Base-by-base conservation (phyloP, 192 early-diverging fungal species). In the Phlyctochytrium bullatum region DNA sequence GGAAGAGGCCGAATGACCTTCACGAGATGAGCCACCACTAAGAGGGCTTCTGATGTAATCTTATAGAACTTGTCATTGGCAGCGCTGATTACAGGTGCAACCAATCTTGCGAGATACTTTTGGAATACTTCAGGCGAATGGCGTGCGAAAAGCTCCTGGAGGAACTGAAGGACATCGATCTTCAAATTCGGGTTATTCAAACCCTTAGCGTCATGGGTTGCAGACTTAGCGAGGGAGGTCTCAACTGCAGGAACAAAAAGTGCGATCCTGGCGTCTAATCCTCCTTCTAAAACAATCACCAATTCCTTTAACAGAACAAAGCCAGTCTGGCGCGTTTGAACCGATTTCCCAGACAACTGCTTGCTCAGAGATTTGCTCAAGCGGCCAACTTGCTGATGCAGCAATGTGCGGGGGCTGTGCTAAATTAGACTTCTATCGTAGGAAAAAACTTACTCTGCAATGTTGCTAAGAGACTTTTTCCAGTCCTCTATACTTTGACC, bases 21-120 rank as follows among this genome's bases (percentile, higher is more conserved):
- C 58, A 94, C 82, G 10, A 94, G 70, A 61, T 89, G 87, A 61
- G 87, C 83, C 34, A 84, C 81, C 6, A 88, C 87, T 17, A 85
- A 59, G 14, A 95, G 78, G 0, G 91, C 88, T 54, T 93, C 92
- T 1, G 89, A 83, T 0, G 83, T 85, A 51, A 94, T 90, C 70
- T 92, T 95, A 80, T 93, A 94, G 69, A 91, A 95, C 52, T 87
- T 90, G 72, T 94, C 93, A 36, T 81, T 72, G 24, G 89, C 81
- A 0, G 88, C 78, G 20, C 77, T 61, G 30, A 90, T 80, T 54
- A 93, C 79, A 27, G 88, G 82, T 3, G 85, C 80, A 32, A 89
- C 86, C 16, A 95, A 69, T 23, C 74, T 66, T 52, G 65, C 74
- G 10, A 91, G 68, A 66, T 86, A 72, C 28, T 71, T 69, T 10